Evolutionary conservation across 768 basidiomycete species (phyloP).

Genomic region (Lepiota subincarnata): DNA sequence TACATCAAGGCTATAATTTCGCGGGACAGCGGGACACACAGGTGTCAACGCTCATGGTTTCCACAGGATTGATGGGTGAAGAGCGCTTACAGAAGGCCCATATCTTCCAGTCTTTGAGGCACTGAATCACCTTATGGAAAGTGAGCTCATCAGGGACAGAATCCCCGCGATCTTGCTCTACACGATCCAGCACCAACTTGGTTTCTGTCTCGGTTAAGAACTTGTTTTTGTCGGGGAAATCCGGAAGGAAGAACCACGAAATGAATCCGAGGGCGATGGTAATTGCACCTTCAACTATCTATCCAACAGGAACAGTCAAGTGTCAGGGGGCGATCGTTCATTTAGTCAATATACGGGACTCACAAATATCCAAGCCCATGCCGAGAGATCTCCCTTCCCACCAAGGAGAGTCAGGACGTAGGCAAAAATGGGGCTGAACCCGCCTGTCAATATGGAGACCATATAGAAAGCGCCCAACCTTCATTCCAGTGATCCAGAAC

Average conservation of each 20-base stretch:
- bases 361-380: slow-evolving; percentile 55
- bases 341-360: slow-evolving; percentile 14
- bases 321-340: background rate
- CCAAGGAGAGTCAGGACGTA: slow-evolving; percentile 38
- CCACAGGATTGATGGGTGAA: background rate
- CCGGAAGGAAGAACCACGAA: slow-evolving; percentile 40
- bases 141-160: slow-evolving; percentile 41
- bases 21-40: slow-evolving; percentile 3
- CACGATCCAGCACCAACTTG: slow-evolving; percentile 35
- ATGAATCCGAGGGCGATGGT: slow-evolving; percentile 41
- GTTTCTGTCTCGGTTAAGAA: slow-evolving; percentile 42
- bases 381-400: slow-evolving; percentile 37
- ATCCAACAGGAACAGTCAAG: slow-evolving; percentile 6
- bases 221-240: slow-evolving; percentile 45
- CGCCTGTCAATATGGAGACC: slow-evolving; percentile 37
- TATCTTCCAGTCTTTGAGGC: slow-evolving; percentile 46
- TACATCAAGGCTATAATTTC: slow-evolving; percentile 38
- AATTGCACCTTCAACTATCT: slow-evolving; percentile 49
- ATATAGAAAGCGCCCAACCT: slow-evolving; percentile 49
- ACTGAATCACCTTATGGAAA: slow-evolving; percentile 27
- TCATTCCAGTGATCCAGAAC: slow-evolving; percentile 5
- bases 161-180: slow-evolving; percentile 47
- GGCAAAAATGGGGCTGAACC: slow-evolving; percentile 46
- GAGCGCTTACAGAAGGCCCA: slow-evolving; percentile 37
- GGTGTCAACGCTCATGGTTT: background rate